Conservation (phyloP, 73 alveolate species). For the Symbiodinium pilosum region DNA sequence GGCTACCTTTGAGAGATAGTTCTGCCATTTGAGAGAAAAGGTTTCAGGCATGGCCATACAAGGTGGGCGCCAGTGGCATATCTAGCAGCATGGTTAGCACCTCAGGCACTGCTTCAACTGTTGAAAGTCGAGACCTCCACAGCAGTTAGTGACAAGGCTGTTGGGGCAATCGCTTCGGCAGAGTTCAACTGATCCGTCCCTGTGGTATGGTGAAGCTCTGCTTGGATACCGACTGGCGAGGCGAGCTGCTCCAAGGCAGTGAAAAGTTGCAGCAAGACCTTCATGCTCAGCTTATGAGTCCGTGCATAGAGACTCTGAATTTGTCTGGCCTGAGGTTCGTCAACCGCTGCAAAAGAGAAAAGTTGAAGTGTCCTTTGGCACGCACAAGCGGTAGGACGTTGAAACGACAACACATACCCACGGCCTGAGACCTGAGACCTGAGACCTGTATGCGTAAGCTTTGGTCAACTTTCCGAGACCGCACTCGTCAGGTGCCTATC, state of each 20-base stretch:
- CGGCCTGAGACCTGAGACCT: no score
- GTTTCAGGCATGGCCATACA: background rate
- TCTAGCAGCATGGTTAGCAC: constrained; percentile 88
- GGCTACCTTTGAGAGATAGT: constrained; percentile 35
- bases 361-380: constrained; percentile 76
- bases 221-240: constrained; percentile 28
- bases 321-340: constrained; percentile 81
- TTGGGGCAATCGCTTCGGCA: no score
- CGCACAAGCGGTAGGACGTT: no score
- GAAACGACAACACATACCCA: no score
- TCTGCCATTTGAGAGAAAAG: no score
- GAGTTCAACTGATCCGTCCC: background rate
- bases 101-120: background rate
- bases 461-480: constrained; percentile 72
- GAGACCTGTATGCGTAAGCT: background rate
- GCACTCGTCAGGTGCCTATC: constrained; percentile 60
- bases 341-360: constrained; percentile 51
- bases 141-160: background rate
- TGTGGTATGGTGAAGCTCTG: background rate
- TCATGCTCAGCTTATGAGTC: background rate
- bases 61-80: constrained; percentile 45
- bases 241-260: constrained; percentile 80
- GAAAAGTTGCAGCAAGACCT: constrained; percentile 76
- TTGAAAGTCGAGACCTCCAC: background rate
- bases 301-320: background rate